Evolutionary conservation across 1,284 basidiomycete genomes (phyloP), one percentile per base, ranked within the genome.

Genomic region (Limonomyces culmigenus): DNA sequence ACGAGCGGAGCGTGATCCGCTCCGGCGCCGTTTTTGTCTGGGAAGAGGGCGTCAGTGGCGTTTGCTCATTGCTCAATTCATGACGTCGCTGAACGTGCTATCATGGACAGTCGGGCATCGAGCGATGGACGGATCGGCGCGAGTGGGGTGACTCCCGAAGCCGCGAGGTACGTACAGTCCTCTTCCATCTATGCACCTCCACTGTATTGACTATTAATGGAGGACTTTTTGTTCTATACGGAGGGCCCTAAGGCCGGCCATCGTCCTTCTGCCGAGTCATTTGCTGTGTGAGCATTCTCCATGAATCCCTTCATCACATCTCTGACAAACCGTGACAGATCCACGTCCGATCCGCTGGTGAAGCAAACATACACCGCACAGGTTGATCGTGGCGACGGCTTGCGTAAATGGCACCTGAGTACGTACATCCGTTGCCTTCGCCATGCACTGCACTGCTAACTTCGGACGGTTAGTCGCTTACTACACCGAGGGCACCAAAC

Each of bases 21-120:
- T 47, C 61, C 6, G 62, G 62, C 33, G 55, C 55, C 42, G 56
- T 63, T 39, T 65, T 62, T 43, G 60, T 65, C 35, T 65, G 62
- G 62, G 60, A 63, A 42, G 60, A 62, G 38, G 35, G 35, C 15
- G 36, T 37, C 11, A 19, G 30, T 37, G 16, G n/a, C 16, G 10
- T 32, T 8, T 17, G 8, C 33, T 21, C 21, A 42, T 45, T n/a
- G n/a, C n/a, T n/a, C n/a, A n/a, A n/a, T n/a, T n/a, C n/a, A n/a
- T n/a, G n/a, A 58, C 59, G 36, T 52, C 52, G 15, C 52, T 53
- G 17, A 10, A 17, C n/a, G 16, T 11, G 20, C 14, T 29, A 4
- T 29, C 10, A 19, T 29, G 27, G 25, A n/a, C 29, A 37, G 16
- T 54, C 57, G 35, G 60, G 59, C 29, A 62, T 62, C 20, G 59